Base-by-base conservation (phyloP, 2,329 filamentous ascomycete genomes). In the Xylariaceae sp. region DNA sequence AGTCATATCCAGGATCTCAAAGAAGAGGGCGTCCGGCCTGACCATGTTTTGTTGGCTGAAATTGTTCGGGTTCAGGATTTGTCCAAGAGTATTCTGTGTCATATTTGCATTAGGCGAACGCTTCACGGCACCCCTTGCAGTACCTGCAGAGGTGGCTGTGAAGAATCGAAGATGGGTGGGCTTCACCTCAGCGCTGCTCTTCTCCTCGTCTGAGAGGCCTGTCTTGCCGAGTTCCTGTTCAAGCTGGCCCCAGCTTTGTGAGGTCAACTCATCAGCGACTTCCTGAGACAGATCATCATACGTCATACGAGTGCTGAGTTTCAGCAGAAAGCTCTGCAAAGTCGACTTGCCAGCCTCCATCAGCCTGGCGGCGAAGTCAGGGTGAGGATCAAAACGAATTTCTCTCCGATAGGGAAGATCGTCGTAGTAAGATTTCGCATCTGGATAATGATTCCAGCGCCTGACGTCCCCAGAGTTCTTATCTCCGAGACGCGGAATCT, bases 1-100 rank as follows among this genome's bases (percentile, higher is more conserved):
- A 56, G 89, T 95, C 72, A 96, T 95, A 49, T 98, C 93, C 31
- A 98, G 70, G 19, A 97, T 80, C 63, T 98, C 93, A 59, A 90
- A 98, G 63, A 84, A 97, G 39, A 98, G 72, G 1, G 85, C 80
- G 64, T 97, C 91, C 16, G 76, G 68, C 41, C 83, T 78, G 58
- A 89, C 86, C 42, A 78, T 77, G 52, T 82, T 86, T 38, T 84
- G 76, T 51, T 89, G 85, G 9, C 76, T 76, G 50, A 81, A 81
- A 39, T 87, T 87, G 39, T 83, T 79, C 9, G 87, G 83, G 47
- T 80, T 83, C 13, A 98, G 74, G 34, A 97, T 95, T 48, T 80
- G 82, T 39, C 78, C 76, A 11, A 98, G 71, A 26, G 22, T 26
- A 26, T 26, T 26, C 11, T 26, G 22, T 26, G 6, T 11, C 6